These are phyloP conservation scores for Batkoa obscura DNA, from an alignment of 371 early-diverging fungal species.

Conservation along the genomic window DNA sequence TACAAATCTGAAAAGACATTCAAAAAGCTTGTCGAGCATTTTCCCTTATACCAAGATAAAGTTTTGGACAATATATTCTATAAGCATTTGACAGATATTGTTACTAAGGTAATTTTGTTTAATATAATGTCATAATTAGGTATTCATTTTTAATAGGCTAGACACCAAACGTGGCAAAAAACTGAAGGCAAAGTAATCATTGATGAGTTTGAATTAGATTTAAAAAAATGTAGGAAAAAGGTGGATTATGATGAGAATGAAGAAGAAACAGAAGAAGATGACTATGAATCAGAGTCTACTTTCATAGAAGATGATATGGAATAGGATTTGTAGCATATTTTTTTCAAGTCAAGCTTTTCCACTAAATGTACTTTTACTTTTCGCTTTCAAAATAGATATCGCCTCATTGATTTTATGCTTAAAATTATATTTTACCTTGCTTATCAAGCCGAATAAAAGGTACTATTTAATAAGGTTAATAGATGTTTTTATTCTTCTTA, in stretches of 20 bases:
- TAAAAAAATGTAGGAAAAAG: constrained; percentile 10
- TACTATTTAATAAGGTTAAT: too few species aligned
- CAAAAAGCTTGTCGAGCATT: constrained; percentile 55
- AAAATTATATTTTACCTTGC: too few species aligned
- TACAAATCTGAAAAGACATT: constrained; percentile 69
- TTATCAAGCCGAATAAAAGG: too few species aligned
- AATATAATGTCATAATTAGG: not conserved
- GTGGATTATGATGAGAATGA: not conserved
- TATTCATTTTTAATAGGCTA: constrained; percentile 20
- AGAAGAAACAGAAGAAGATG: too few species aligned
- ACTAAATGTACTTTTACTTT: too few species aligned
- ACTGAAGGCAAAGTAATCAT: constrained; percentile 49
- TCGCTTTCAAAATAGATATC: too few species aligned
- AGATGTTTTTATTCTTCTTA: too few species aligned
- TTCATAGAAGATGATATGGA: too few species aligned
- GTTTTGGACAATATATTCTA: constrained; percentile 61
- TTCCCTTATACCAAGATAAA: constrained; percentile 73
- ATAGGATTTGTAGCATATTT: too few species aligned
- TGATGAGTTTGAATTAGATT: constrained; percentile 62
- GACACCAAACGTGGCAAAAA: constrained; percentile 37
- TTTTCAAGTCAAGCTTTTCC: too few species aligned
- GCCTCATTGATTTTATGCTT: too few species aligned
- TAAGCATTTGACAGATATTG: constrained; percentile 63
- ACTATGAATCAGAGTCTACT: too few species aligned
- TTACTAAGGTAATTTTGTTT: constrained; percentile 40